Base-by-base conservation (phyloP, 306 rosid genomes). In the Trichosanthes truncata region DNA sequence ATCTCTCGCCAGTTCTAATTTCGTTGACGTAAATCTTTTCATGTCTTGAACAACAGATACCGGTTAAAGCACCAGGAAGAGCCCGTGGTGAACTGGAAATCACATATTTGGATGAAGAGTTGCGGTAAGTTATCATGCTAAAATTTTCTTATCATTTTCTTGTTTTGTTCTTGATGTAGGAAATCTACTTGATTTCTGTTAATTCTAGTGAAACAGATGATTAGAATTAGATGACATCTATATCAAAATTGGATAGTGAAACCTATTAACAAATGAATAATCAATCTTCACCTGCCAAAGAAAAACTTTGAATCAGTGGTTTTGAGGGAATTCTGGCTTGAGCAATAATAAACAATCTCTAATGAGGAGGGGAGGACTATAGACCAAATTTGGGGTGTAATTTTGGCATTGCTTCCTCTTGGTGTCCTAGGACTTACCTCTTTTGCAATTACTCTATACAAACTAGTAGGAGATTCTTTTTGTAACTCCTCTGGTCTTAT, bases 31-130 rank as follows among this genome's bases (percentile, higher is more conserved):
- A 33, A 63, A 78, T 38, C 59, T 51, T 67, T 57, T 43, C 76
- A 52, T 76, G 63, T 63, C 78, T 61, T 84, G 79, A n/a, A 51
- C 12, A 73, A 80, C 89, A 94, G 97, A 84, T 94, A 82, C 97
- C 97, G 43, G 53, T 94, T 48, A 94, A 94, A 82, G 97, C 96
- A n/a, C 98, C 97, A 72, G 98, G 33, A 29, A 92, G 87, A 80
- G 94, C 96, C 62, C 98, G 96, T 6, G 98, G 98, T 73, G 92
- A 86, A 87, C 79, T 94, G 56, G 98, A 94, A 83, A 89, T 88
- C 72, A 94, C 94, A 63, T 94, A 92, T 81, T 84, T 94, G 77
- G 97, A 94, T 68, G 93, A 94, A 87, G 98, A 94, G 77, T 77
- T 92, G 76, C 84, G 98, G 98, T 92, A 77, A 88, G 94, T 84